Percentiles rank a stretch among this genome's conserved stretches.
Conservation (phyloP, 2,329 filamentous ascomycete genomes). For the Pseudocercospora ulei region DNA sequence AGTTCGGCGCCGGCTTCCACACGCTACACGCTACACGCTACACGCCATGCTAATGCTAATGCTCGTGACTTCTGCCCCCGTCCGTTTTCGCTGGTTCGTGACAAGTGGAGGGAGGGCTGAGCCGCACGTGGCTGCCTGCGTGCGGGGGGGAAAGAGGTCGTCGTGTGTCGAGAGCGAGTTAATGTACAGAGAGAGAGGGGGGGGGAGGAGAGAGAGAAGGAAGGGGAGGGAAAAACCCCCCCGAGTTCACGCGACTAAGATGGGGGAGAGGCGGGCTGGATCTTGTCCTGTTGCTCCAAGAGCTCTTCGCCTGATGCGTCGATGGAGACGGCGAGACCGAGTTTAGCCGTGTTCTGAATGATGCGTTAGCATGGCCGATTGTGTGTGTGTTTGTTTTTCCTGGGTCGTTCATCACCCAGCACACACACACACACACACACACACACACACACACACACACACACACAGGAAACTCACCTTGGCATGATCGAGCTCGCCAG, state of each 20-base stretch:
- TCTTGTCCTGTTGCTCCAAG: slow-evolving; percentile 62
- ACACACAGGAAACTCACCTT: too few relatives aligned
- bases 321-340: slow-evolving; percentile 86
- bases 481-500: slow-evolving; percentile 89
- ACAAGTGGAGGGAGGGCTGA: slow-evolving; percentile 13
- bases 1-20: slow-evolving; percentile 12
- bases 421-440: too few relatives aligned
- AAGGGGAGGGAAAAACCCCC: too few relatives aligned
- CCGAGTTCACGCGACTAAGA: slow-evolving; percentile 31
- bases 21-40: slow-evolving; percentile 10
- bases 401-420: too few relatives aligned
- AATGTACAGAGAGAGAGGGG: slow-evolving; percentile 26
- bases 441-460: too few relatives aligned
- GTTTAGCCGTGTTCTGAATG: slow-evolving; percentile 77
- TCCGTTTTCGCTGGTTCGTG: neutral
- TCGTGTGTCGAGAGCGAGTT: slow-evolving; percentile 15
- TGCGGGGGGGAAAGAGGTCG: slow-evolving; percentile 9
- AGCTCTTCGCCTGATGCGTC: slow-evolving; percentile 77
- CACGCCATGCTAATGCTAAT: slow-evolving; percentile 17
- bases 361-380: neutral
- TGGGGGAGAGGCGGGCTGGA: slow-evolving; percentile 39
- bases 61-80: slow-evolving; percentile 4
- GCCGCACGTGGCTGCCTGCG: slow-evolving; percentile 17
- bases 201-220: slow-evolving; percentile 20
- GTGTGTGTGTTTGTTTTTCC: too few relatives aligned